Evolutionary conservation across 2,329 filamentous ascomycete species (phyloP), one percentile per base, ranked within the genome.

Genomic region (Geosmithia putterillii): DNA sequence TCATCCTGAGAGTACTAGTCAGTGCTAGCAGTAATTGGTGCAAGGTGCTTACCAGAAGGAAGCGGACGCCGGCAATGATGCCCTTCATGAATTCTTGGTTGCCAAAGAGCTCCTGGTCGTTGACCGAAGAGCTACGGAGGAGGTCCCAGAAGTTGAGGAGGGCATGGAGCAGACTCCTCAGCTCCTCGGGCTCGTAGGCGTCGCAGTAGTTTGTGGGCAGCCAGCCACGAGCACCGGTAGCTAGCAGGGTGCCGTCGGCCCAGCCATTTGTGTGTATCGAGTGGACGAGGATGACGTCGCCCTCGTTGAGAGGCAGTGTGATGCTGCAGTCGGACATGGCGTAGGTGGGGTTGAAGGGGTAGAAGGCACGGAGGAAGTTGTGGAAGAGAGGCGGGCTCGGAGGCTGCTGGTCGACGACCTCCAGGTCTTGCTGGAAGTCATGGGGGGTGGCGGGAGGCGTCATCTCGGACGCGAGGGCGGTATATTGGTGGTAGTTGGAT

Each of bases 191-290:
- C 51, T 95, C 86, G 59, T 95, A 98, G 9, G 86, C 76, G 58
- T 95, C 89, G 67, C 92, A 98, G 61, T 96, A 98, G 62, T 98
- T 98, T 8, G 92, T 98, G 3, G 92, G 92, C 47, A 98, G 69
- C 92, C 92, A 98, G 48, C 92, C 92, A 52, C 92, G 76, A 42
- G 84, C 83, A 21, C 90, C 90, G 3, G 88, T 86, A 20, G 83
- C 75, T 47, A 98, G 66, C 36, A 95, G 70, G 1, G 92, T 98
- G 42, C 92, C 92, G 60, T 98, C 92, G 25, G 92, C 92, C 92
- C 92, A 98, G 52, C 92, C 92, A 66, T 96, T 98, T 47, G 87
- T 92, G 62, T 98, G 92, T 51, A 96, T 86, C 4, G 92, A 95
- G 62, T 98, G 92, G 19, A 98, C 84, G 45, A 98, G 66, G 43